Evolutionary conservation across 225 moss, liverwort and hornwort species (phyloP).

Genomic region (Ulota crispa): DNA sequence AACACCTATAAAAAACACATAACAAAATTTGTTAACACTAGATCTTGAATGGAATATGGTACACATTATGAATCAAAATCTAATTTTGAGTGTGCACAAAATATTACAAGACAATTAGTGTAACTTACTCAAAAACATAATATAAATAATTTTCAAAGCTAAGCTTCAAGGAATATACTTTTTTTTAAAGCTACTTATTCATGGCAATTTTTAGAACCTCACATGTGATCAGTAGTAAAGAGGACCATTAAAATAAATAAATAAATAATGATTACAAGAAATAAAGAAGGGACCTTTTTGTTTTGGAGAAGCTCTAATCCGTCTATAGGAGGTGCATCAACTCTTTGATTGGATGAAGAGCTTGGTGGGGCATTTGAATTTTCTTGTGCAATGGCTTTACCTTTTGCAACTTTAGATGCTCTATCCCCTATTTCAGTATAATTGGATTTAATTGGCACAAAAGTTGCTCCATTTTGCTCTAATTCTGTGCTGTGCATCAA

Average conservation of each 20-base stretch:
- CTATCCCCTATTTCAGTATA: slow-evolving; percentile 22
- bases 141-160: neutral
- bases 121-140: neutral
- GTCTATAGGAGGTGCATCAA: slow-evolving; percentile 10
- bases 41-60: neutral
- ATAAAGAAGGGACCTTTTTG: slow-evolving; percentile 36
- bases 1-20: slow-evolving; percentile 34
- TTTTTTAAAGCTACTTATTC: neutral
- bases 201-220: neutral
- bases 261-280: neutral
- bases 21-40: neutral
- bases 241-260: neutral
- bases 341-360: slow-evolving; percentile 22
- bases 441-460: neutral
- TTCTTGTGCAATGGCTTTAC: slow-evolving; percentile 37
- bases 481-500: slow-evolving; percentile 47
- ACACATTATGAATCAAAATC: neutral
- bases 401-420: slow-evolving; percentile 26
- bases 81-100: neutral
- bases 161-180: neutral
- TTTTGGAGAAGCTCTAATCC: slow-evolving; percentile 49
- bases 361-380: slow-evolving; percentile 5
- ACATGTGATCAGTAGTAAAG: neutral
- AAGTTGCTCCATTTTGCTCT: slow-evolving; percentile 30
- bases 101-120: neutral